A percentile compares a stretch with the other conserved stretches of the same genome.
Conservation (phyloP, 169 alveolate species). For the Plasmodium cynomolgi region DNA sequence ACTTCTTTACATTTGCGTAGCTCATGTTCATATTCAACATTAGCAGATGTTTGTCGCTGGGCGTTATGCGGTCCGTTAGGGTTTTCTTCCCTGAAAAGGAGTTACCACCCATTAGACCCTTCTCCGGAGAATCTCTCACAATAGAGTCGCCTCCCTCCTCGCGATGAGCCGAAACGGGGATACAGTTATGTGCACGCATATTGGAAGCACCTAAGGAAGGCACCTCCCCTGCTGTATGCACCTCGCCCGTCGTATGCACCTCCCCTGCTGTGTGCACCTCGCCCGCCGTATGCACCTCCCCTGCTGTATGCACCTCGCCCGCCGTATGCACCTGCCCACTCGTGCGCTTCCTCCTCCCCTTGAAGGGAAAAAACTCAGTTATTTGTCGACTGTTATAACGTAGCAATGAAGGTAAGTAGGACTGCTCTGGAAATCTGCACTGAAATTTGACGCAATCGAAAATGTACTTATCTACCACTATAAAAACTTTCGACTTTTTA, state of each 20-base stretch:
- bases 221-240: not conserved
- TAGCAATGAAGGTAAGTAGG: slow-evolving; percentile 21
- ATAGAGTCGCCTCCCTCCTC: not conserved
- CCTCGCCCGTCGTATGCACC: too few species aligned
- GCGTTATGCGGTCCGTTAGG: not conserved
- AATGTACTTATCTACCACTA: slow-evolving; percentile 45
- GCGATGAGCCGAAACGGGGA: not conserved
- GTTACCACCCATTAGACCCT: not conserved
- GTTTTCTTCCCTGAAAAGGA: not conserved
- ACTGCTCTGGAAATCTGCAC: slow-evolving; percentile 53
- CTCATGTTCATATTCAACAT: slow-evolving; percentile 56
- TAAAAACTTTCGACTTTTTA: slow-evolving; percentile 47
- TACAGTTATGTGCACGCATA: not conserved
- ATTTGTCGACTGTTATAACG: slow-evolving; percentile 44
- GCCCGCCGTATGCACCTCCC: too few species aligned
- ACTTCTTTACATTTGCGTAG: slow-evolving; percentile 39
- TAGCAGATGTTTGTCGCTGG: not conserved
- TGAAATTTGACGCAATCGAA: slow-evolving; percentile 35
- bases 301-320: too few species aligned
- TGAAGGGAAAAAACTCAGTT: slow-evolving; percentile 63
- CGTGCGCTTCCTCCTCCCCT: not conserved
- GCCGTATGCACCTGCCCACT: too few species aligned
- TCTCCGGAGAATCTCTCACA: not conserved
- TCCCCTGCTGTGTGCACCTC: too few species aligned
- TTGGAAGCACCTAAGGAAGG: not conserved